Percentiles rank a stretch among this genome's conserved stretches.
Evolutionary conservation across 2,329 filamentous ascomycete species (phyloP).

Genomic region (Periconia macrospinosa): DNA sequence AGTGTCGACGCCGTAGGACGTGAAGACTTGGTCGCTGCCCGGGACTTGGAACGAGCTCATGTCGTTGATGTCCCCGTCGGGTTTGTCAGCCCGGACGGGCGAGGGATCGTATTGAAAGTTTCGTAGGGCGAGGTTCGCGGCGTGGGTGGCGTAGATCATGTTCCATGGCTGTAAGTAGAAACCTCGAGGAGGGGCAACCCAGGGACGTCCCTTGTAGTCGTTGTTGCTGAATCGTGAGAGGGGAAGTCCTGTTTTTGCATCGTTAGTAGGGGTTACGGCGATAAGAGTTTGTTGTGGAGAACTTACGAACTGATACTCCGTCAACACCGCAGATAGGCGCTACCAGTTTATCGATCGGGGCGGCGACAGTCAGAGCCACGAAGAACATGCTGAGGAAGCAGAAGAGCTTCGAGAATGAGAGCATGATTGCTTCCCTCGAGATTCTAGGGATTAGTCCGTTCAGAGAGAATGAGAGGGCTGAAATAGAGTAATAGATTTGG

Average conservation of each 20-base stretch:
- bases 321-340: neutral
- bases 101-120: constrained; percentile 23
- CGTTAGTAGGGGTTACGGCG: neutral
- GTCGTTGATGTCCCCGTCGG: constrained; percentile 15
- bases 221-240: neutral
- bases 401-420: neutral
- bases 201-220: neutral
- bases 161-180: constrained; percentile 23
- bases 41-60: constrained; percentile 21
- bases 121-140: constrained; percentile 10
- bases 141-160: constrained; percentile 16
- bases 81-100: constrained; percentile 5
- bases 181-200: constrained; percentile 8
- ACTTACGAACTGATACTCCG: neutral
- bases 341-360: neutral
- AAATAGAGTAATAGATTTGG: too few species aligned
- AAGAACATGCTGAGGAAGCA: neutral
- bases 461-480: too few species aligned
- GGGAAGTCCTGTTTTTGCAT: neutral
- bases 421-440: neutral
- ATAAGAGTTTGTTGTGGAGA: neutral
- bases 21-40: constrained; percentile 13
- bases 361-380: neutral
- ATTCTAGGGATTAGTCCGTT: neutral
- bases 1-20: constrained; percentile 18